Percentiles rank a stretch among this genome's conserved stretches.
Conservation (phyloP, 495 filamentous ascomycete genomes). For the Trichoderma asperelloides region DNA sequence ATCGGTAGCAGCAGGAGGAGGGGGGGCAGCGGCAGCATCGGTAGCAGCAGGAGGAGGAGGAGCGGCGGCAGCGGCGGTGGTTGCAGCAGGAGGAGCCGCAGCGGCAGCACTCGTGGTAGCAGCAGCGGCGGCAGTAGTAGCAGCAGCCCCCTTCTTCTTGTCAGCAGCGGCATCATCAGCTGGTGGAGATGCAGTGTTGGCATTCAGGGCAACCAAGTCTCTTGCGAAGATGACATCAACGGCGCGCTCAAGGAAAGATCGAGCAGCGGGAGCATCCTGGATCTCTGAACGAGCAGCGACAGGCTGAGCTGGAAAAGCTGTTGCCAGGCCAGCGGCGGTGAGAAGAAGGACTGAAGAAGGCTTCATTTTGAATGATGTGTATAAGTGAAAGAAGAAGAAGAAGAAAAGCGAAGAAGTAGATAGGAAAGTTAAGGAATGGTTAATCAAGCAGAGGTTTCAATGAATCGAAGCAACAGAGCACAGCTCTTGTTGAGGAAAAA, state of each 20-base stretch:
- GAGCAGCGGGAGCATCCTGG: neutral
- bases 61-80: neutral
- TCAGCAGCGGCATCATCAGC: neutral
- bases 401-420: neutral
- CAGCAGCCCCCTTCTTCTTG: neutral
- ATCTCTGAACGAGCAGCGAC: neutral
- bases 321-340: slow-evolving; percentile 23
- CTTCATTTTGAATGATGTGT: slow-evolving; percentile 19
- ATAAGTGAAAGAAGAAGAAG: neutral
- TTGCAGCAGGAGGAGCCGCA: neutral
- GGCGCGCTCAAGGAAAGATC: neutral
- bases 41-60: neutral
- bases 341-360: slow-evolving; percentile 16
- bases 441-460: neutral
- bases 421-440: neutral
- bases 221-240: neutral
- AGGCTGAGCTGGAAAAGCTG: slow-evolving; percentile 15
- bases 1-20: neutral
- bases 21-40: neutral
- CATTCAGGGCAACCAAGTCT: neutral
- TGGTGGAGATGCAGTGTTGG: slow-evolving; percentile 2
- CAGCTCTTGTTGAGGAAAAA: neutral
- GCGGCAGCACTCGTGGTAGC: neutral
- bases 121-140: neutral
- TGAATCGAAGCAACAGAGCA: slow-evolving; percentile 6